Conservation (phyloP, 768 basidiomycete species). For the Termitomyces sp. region DNA sequence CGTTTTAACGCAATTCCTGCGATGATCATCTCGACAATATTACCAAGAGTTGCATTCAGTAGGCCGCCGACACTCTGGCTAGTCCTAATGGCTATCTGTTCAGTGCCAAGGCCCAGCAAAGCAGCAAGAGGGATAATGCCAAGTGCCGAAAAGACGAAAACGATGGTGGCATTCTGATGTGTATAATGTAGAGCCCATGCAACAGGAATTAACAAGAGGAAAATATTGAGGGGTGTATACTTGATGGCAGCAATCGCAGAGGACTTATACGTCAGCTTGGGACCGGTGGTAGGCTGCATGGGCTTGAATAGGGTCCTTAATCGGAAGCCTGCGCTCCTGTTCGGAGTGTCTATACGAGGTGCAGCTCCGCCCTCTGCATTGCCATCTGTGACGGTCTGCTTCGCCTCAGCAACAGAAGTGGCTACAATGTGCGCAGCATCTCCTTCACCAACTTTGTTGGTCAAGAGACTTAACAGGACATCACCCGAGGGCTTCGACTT, state of each 20-base stretch:
- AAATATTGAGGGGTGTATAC: neutral
- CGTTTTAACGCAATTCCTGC: slow-evolving; percentile 34
- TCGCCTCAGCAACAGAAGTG: neutral
- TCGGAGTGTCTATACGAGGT: neutral
- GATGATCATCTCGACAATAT: slow-evolving; percentile 49
- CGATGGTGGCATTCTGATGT: neutral
- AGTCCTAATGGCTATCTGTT: slow-evolving; percentile 43
- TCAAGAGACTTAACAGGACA: neutral
- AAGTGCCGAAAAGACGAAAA: neutral
- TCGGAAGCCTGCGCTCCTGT: neutral
- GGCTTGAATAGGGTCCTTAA: neutral
- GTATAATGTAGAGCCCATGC: neutral
- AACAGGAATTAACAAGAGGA: neutral
- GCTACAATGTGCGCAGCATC: neutral
- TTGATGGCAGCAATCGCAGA: neutral
- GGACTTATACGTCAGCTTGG: neutral
- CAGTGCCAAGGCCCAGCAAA: slow-evolving; percentile 38
- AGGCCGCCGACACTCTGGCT: slow-evolving; percentile 46
- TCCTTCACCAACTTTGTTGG: neutral
- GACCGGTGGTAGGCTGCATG: neutral
- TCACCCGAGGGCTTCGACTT: slow-evolving; percentile 24
- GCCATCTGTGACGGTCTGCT: neutral
- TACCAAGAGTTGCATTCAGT: slow-evolving; percentile 48
- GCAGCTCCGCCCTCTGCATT: neutral
- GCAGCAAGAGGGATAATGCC: neutral